These are phyloP conservation scores for Naganishia antarctica DNA, from an alignment of 768 basidiomycete species.

Conservation along the genomic window DNA sequence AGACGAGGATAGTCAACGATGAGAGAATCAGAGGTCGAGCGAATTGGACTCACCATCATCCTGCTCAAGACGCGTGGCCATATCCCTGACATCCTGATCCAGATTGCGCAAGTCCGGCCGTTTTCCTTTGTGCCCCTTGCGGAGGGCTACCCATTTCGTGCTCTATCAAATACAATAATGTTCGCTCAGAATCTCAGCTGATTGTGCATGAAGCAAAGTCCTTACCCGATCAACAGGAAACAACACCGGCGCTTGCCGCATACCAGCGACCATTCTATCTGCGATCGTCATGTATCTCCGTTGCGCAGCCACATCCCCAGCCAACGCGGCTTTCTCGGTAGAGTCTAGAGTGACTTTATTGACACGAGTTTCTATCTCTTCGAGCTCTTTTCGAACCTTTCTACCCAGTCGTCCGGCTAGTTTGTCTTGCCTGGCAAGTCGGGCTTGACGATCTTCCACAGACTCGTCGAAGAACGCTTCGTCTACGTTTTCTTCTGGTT, in stretches of 20 bases:
- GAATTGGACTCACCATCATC: slow-evolving; percentile 8
- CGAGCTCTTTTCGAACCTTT: slow-evolving; percentile 58
- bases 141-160: slow-evolving; percentile 15
- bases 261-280: slow-evolving; percentile 79
- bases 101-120: slow-evolving; percentile 4
- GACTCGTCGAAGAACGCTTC: slow-evolving; percentile 19
- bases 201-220: slow-evolving; percentile 18
- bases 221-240: slow-evolving; percentile 73
- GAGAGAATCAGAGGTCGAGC: background rate
- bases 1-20: background rate
- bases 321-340: slow-evolving; percentile 50
- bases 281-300: slow-evolving; percentile 77
- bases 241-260: slow-evolving; percentile 75
- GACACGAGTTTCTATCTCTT: slow-evolving; percentile 55
- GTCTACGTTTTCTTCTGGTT: background rate
- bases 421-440: slow-evolving; percentile 9
- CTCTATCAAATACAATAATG: background rate
- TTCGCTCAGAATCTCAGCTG: background rate
- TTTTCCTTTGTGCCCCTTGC: slow-evolving; percentile 1
- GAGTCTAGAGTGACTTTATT: slow-evolving; percentile 53
- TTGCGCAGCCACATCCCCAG: slow-evolving; percentile 56
- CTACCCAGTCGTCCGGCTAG: slow-evolving; percentile 6
- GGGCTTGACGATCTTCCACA: slow-evolving; percentile 11
- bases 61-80: slow-evolving; percentile 15
- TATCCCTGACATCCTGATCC: slow-evolving; percentile 13